Base-by-base conservation (phyloP, 2,329 filamentous ascomycete genomes). In the Ceratocystis cacaofunesta region DNA sequence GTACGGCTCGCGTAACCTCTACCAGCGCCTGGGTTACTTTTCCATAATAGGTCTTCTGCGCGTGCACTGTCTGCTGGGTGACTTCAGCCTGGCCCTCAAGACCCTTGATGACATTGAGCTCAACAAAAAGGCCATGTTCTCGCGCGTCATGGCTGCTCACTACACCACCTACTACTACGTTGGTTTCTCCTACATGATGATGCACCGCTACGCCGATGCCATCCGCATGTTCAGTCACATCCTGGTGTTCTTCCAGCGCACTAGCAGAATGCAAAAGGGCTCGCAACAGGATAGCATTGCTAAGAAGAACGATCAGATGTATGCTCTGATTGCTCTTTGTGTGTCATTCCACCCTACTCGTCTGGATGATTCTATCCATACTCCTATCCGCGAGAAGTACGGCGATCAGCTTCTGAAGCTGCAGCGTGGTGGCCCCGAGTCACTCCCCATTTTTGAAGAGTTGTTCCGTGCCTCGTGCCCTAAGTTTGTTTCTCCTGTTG, bases 261-360 rank as follows among this genome's bases (percentile, higher is more conserved):
- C 94, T 74, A 99, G 99, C 89, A 97, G 97, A 83, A 97, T 97
- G 86, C 94, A 99, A 80, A 99, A 97, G 86, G 95, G 92, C 76
- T 88, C 89, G 32, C 89, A 96, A 80, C 97, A 96, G 80, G 94
- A 99, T 77, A 95, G 90, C 69, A 96, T 97, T 78, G 92, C 90
- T 73, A 99, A 99, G 88, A 97, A 97, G 86, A 97, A 96, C 78
- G 94, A 99, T 77, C 94, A 99, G 82, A 97, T 99, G 92, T 96
- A 96, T 77, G 94, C 94, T 48, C 85, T 99, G 71, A 95, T 99
- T 72, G 92, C 94, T 77, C 97, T 99, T 79, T 99, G 94, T 78
- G 92, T 97, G 66, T 92, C 94, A 70, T 95, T 99, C 83, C 89
- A 96, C 79, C 94, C 94, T 67, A 97, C 92, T 66, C 86, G 94